Percentiles rank a stretch among this genome's conserved stretches.
Evolutionary conservation across 768 basidiomycete species (phyloP).

Genomic region (Trametes villosa): DNA sequence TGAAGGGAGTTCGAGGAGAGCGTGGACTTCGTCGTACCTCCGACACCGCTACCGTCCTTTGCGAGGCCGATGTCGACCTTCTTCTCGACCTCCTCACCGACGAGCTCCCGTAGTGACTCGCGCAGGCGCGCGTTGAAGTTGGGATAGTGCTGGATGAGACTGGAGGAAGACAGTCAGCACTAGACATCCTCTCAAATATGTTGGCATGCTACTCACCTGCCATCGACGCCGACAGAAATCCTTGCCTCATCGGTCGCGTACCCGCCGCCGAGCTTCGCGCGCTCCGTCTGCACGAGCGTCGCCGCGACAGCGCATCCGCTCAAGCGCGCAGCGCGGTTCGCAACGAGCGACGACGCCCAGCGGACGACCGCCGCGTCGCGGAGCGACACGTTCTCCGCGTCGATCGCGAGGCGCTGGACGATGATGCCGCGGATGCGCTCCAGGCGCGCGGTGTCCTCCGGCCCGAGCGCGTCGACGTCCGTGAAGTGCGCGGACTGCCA

Average conservation of each 20-base stretch:
- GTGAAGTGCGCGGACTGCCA: slow-evolving; percentile 29
- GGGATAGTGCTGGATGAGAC: slow-evolving; percentile 92
- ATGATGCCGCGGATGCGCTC: slow-evolving; percentile 64
- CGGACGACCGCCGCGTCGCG: slow-evolving; percentile 68
- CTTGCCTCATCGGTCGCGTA: slow-evolving; percentile 37
- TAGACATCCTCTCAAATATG: background rate
- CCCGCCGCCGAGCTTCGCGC: slow-evolving; percentile 55
- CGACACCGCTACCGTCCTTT: slow-evolving; percentile 97
- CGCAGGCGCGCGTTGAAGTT: slow-evolving; percentile 77
- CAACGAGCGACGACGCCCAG: slow-evolving; percentile 80
- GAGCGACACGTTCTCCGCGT: slow-evolving; percentile 52
- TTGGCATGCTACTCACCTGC: slow-evolving; percentile 58
- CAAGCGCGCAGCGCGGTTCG: slow-evolving; percentile 78
- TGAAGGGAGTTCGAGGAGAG: slow-evolving; percentile 2
- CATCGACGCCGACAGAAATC: slow-evolving; percentile 90
- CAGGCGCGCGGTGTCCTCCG: slow-evolving; percentile 41
- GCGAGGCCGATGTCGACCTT: slow-evolving; percentile 88
- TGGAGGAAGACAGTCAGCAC: slow-evolving; percentile 34
- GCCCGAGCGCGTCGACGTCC: slow-evolving; percentile 28
- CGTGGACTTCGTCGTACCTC: slow-evolving; percentile 63
- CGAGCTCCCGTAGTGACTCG: slow-evolving; percentile 70
- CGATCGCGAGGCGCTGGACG: slow-evolving; percentile 62
- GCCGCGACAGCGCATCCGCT: slow-evolving; percentile 90
- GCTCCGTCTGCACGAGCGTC: slow-evolving; percentile 79
- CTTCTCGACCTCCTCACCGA: slow-evolving; percentile 82